Conservation (phyloP, 1,139 yeast species). For the Candida sanyaensis region DNA sequence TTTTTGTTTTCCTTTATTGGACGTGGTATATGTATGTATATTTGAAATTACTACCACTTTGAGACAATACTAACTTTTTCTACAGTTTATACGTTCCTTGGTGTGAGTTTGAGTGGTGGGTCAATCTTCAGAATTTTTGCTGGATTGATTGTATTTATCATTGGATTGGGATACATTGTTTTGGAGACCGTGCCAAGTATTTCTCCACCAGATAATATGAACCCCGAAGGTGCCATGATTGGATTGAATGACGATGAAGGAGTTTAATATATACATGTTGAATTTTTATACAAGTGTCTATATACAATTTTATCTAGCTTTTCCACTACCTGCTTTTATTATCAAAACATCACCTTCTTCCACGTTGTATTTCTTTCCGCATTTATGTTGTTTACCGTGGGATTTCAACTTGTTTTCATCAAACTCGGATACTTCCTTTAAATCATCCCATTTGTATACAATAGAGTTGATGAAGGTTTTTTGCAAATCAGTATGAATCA, state of each 20-base stretch:
- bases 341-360: slow-evolving; percentile 78
- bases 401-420: slow-evolving; percentile 48
- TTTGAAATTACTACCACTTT: not conserved
- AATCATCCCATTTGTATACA: slow-evolving; percentile 81
- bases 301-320: slow-evolving; percentile 19
- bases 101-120: slow-evolving; percentile 62
- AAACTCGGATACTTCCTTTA: slow-evolving; percentile 35
- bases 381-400: slow-evolving; percentile 53
- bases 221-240: slow-evolving; percentile 49
- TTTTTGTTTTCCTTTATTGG: slow-evolving; percentile 84
- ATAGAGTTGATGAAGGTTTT: slow-evolving; percentile 84
- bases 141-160: slow-evolving; percentile 53
- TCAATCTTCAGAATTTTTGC: slow-evolving; percentile 56
- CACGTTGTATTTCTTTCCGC: slow-evolving; percentile 71
- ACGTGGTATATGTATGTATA: slow-evolving; percentile 65
- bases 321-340: slow-evolving; percentile 56
- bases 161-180: slow-evolving; percentile 60
- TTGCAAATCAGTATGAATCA: slow-evolving; percentile 86
- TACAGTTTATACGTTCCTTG: slow-evolving; percentile 64
- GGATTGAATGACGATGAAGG: slow-evolving; percentile 39
- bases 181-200: slow-evolving; percentile 73
- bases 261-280: not conserved
- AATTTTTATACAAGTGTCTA: not conserved
- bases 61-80: slow-evolving; percentile 17
- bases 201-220: slow-evolving; percentile 76